A percentile compares a stretch with the other conserved stretches of the same genome.
These are phyloP conservation scores for Fusarium tupiense DNA, from an alignment of 2,329 filamentous ascomycete genomes.

Conservation along the genomic window DNA sequence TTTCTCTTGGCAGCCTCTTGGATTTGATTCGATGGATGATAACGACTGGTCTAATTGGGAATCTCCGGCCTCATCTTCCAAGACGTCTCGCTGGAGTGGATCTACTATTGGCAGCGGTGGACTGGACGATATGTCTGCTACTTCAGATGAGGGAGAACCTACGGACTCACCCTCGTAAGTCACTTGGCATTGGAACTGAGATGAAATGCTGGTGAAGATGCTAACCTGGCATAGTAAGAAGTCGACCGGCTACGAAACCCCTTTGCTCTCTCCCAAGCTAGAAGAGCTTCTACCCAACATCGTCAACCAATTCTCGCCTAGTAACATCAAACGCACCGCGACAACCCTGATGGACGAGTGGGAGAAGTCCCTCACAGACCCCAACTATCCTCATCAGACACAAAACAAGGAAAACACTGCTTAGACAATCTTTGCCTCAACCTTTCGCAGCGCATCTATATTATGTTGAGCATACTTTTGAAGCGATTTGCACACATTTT, in stretches of 20 bases:
- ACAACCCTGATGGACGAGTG: slow-evolving; percentile 89
- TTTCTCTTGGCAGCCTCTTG: slow-evolving; percentile 69
- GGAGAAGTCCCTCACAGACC: slow-evolving; percentile 69
- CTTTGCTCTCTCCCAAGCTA: slow-evolving; percentile 54
- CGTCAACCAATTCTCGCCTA: slow-evolving; percentile 76
- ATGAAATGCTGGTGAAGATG: neutral
- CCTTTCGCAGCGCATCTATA: slow-evolving; percentile 28
- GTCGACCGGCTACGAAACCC: slow-evolving; percentile 44
- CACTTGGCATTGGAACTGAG: slow-evolving; percentile 4
- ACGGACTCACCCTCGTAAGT: slow-evolving; percentile 60
- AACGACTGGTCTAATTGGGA: slow-evolving; percentile 75
- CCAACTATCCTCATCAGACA: slow-evolving; percentile 40
- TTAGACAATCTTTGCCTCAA: slow-evolving; percentile 21
- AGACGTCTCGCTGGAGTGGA: slow-evolving; percentile 71
- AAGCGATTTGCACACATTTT: slow-evolving; percentile 28
- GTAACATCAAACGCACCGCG: slow-evolving; percentile 83
- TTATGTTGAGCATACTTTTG: slow-evolving; percentile 32
- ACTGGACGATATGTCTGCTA: slow-evolving; percentile 55
- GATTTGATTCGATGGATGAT: slow-evolving; percentile 66
- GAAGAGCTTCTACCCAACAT: slow-evolving; percentile 73
- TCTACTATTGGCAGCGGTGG: slow-evolving; percentile 60
- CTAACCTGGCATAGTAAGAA: slow-evolving; percentile 46
- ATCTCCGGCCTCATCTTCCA: slow-evolving; percentile 57
- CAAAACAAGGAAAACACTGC: slow-evolving; percentile 48
- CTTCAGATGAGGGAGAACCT: slow-evolving; percentile 61